A percentile compares a stretch with the other conserved stretches of the same genome.
phyloP scores from a whole-genome alignment of 257 asterid genomes.

The Schizonepeta tenuifolia region DNA sequence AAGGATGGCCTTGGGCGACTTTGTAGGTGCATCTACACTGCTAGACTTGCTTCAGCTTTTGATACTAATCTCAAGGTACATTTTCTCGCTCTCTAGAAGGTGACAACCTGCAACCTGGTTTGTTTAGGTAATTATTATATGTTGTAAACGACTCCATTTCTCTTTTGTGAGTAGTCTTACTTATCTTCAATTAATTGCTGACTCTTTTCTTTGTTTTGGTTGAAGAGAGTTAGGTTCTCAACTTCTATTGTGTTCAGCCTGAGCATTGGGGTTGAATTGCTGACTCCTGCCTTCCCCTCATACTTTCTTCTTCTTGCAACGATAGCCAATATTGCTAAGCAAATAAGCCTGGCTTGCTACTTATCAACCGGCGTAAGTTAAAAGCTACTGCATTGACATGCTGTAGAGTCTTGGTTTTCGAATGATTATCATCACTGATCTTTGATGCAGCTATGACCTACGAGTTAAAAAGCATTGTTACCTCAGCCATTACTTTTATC shows the following conservation, averaged over 20 bases:
- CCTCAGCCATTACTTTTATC: background rate
- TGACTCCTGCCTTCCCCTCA: conserved; percentile 85
- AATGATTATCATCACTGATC: conserved; percentile 6
- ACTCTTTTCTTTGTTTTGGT: conserved; percentile 33
- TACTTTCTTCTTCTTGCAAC: conserved; percentile 93
- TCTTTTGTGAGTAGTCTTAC: conserved; percentile 9
- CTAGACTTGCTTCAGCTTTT: conserved; percentile 88
- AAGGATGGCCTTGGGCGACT: conserved; percentile 97
- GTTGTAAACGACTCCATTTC: background rate
- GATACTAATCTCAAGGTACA: conserved; percentile 94
- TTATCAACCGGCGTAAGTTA: conserved; percentile 92
- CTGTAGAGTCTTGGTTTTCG: conserved; percentile 4
- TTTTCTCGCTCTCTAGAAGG: conserved; percentile 3
- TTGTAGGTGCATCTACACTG: conserved; percentile 93
- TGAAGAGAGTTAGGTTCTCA: conserved; percentile 91
- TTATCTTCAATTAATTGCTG: conserved; percentile 31
- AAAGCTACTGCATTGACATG: background rate
- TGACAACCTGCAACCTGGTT: background rate
- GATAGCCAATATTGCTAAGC: conserved; percentile 93
- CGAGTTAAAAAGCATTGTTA: too few relatives aligned
- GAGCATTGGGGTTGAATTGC: conserved; percentile 92
- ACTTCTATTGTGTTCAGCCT: conserved; percentile 86
- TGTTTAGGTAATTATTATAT: background rate
- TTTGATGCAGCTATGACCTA: background rate
- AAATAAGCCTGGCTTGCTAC: conserved; percentile 88